Evolutionary conservation across 345 rosid genomes (phyloP).

Genomic region (Turritis glabra): DNA sequence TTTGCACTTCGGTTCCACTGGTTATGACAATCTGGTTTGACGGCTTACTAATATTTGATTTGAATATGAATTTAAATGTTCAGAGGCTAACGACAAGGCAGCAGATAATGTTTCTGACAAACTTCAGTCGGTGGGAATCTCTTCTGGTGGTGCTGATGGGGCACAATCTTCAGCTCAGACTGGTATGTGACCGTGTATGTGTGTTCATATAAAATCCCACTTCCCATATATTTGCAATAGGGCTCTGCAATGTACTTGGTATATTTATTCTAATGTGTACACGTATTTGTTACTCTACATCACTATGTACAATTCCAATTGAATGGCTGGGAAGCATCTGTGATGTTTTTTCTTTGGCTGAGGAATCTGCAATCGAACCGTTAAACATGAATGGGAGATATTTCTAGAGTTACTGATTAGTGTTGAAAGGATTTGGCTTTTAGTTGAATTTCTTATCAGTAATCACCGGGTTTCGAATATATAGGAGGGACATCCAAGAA

Average conservation of each 20-base stretch:
- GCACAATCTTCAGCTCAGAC: constrained; percentile 48
- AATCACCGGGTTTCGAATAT: not conserved
- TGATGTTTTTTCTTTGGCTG: not conserved
- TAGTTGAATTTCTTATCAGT: not conserved
- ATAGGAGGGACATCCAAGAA: constrained; percentile 57
- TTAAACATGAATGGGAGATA: not conserved
- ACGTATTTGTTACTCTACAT: not conserved
- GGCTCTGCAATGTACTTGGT: not conserved
- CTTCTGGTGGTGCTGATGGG: constrained; percentile 56
- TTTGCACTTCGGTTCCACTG: not conserved
- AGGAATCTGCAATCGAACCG: not conserved
- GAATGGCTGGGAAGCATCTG: constrained; percentile 3
- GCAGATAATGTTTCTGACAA: constrained; percentile 65
- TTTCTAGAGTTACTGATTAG: not conserved
- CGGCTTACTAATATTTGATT: not conserved
- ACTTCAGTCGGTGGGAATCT: constrained; percentile 69
- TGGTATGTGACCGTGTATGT: constrained; percentile 18
- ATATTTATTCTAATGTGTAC: not conserved
- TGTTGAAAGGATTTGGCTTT: not conserved
- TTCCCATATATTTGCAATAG: not conserved
- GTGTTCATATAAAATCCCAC: not conserved
- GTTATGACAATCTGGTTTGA: not conserved
- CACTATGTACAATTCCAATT: not conserved
- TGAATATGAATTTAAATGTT: not conserved
- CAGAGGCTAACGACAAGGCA: constrained; percentile 68